A percentile compares a stretch with the other conserved stretches of the same genome.
Conservation (phyloP, 768 basidiomycete genomes). For the Hericium alpestre region DNA sequence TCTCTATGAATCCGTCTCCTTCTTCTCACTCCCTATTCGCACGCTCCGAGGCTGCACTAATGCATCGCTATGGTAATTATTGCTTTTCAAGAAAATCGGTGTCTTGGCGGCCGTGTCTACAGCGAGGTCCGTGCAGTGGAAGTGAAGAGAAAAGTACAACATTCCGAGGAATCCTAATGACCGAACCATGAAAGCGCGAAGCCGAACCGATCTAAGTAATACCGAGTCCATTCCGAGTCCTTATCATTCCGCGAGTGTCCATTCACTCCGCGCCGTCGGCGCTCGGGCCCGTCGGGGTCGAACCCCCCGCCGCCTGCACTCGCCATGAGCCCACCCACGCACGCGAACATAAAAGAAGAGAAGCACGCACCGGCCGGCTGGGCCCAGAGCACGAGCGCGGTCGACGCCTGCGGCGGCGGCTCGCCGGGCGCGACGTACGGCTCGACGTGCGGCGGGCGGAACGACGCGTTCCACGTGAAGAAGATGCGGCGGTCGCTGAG, state of each 20-base stretch:
- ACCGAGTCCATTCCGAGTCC: background rate
- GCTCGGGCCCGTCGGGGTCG: background rate
- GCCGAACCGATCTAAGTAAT: background rate
- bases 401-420: background rate
- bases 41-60: background rate
- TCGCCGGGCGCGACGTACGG: background rate
- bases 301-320: no score
- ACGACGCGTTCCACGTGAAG: constrained; percentile 9
- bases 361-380: background rate
- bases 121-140: no score
- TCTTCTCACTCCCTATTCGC: background rate
- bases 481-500: constrained; percentile 11
- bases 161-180: no score
- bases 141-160: no score
- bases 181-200: no score
- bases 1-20: background rate
- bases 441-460: constrained; percentile 1
- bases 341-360: background rate
- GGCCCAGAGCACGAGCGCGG: background rate
- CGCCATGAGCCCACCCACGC: background rate
- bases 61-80: background rate
- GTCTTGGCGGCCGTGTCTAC: background rate
- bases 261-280: background rate
- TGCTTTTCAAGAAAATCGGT: background rate
- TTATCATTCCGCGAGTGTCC: background rate